These are phyloP conservation scores for Talaromyces sp. DNA, from an alignment of 2,329 filamentous ascomycete species.

Conservation along the genomic window DNA sequence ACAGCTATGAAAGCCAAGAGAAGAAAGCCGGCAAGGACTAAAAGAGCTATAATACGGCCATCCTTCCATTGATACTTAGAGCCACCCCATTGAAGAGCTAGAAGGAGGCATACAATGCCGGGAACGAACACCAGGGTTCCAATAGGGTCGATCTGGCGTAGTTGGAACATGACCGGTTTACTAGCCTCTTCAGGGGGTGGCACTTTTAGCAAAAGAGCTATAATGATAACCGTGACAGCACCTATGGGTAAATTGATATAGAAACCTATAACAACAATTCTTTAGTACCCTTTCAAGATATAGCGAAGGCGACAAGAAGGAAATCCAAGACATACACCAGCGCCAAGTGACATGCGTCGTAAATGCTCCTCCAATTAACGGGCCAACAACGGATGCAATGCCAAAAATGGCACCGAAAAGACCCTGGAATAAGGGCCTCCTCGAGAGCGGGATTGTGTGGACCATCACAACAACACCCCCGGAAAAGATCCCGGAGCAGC, in stretches of 20 bases:
- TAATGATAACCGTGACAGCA: neutral
- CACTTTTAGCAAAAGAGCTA: neutral
- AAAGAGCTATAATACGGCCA: neutral
- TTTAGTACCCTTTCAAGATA: neutral
- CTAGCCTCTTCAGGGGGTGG: neutral
- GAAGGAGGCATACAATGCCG: slow-evolving; percentile 1
- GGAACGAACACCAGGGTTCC: neutral
- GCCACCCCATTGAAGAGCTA: slow-evolving; percentile 3
- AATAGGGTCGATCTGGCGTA: neutral
- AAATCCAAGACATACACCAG: slow-evolving; percentile 6
- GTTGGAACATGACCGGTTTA: neutral
- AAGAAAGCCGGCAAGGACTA: neutral
- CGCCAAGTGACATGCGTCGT: slow-evolving; percentile 8
- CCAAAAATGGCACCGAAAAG: neutral
- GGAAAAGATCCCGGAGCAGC: slow-evolving; percentile 26
- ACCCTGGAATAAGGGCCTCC: slow-evolving; percentile 20
- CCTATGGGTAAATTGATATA: neutral
- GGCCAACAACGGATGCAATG: neutral
- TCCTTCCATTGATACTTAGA: neutral
- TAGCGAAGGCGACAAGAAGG: neutral
- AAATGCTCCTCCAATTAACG: slow-evolving; percentile 5
- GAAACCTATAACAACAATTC: neutral
- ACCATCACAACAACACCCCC: slow-evolving; percentile 27
- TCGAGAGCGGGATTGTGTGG: slow-evolving; percentile 23
- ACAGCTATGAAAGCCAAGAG: neutral